These are phyloP conservation scores for Theileria annulata DNA, from an alignment of 169 alveolate genomes.

Conservation along the genomic window DNA sequence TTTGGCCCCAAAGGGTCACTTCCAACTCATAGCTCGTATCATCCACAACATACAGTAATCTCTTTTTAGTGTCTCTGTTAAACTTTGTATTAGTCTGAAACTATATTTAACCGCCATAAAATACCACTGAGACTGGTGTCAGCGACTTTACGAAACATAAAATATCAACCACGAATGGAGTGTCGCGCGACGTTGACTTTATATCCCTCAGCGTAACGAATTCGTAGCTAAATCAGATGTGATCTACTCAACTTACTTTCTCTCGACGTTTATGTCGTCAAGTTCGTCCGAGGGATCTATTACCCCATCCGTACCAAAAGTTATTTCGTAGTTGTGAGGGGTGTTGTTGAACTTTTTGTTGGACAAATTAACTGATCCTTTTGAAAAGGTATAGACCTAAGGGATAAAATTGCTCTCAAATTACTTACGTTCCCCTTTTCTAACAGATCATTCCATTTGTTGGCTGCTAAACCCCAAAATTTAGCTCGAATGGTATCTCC, in stretches of 20 bases:
- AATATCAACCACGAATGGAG: conserved; percentile 70
- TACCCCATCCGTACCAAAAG: conserved; percentile 66
- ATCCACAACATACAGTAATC: conserved; percentile 66
- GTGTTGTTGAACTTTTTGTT: conserved; percentile 71
- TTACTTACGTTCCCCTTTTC: conserved; percentile 59
- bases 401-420: neutral
- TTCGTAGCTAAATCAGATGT: conserved; percentile 44
- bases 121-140: conserved; percentile 24
- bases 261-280: conserved; percentile 67
- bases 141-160: conserved; percentile 69
- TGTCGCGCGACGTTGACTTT: conserved; percentile 66
- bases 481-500: conserved; percentile 74
- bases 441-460: conserved; percentile 67
- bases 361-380: conserved; percentile 71
- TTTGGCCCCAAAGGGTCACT: conserved; percentile 69
- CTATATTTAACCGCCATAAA: conserved; percentile 7
- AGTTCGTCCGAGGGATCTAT: conserved; percentile 73
- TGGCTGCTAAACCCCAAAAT: conserved; percentile 79
- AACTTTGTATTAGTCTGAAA: conserved; percentile 58
- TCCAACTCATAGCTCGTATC: conserved; percentile 74
- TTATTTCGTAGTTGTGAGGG: conserved; percentile 73
- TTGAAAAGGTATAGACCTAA: conserved; percentile 71
- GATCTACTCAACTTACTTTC: conserved; percentile 38
- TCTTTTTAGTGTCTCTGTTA: conserved; percentile 62
- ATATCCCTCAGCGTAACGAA: conserved; percentile 63